A percentile compares a stretch with the other conserved stretches of the same genome.
Evolutionary conservation across 352 stramenopile genomes (phyloP).

Genomic region (Pythium coloratum): DNA sequence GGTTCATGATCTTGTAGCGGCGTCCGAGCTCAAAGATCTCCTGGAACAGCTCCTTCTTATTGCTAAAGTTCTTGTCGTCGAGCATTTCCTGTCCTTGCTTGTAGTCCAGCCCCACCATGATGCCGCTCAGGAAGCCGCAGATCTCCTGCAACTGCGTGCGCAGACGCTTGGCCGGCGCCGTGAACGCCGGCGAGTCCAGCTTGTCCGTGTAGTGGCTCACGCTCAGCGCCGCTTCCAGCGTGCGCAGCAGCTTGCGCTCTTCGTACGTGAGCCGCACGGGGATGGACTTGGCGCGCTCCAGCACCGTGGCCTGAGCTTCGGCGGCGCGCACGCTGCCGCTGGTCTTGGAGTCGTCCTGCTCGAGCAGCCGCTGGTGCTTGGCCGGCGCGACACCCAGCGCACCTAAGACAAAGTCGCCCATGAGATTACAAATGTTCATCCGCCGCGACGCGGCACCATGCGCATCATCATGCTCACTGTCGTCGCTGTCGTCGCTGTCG

Average conservation of each 20-base stretch:
- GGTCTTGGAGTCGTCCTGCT: slow-evolving; percentile 10
- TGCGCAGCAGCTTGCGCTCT: slow-evolving; percentile 92
- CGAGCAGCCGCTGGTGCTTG: slow-evolving; percentile 6
- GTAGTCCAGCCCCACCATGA: slow-evolving; percentile 92
- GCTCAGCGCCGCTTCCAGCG: slow-evolving; percentile 92
- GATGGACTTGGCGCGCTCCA: slow-evolving; percentile 95
- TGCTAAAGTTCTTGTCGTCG: slow-evolving; percentile 88
- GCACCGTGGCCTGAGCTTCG: slow-evolving; percentile 43
- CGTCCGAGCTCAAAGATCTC: slow-evolving; percentile 93
- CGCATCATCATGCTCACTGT: slow-evolving; percentile 35
- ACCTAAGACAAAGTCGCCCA: slow-evolving; percentile 86
- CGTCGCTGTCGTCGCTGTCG: slow-evolving; percentile 11
- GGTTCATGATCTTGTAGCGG: slow-evolving; percentile 99
- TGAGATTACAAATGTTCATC: slow-evolving; percentile 88
- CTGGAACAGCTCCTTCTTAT: slow-evolving; percentile 89
- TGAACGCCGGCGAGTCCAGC: slow-evolving; percentile 81
- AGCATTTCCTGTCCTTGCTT: slow-evolving; percentile 82
- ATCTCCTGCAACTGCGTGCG: slow-evolving; percentile 92
- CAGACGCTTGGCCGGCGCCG: slow-evolving; percentile 71
- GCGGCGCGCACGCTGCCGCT: slow-evolving; percentile 24
- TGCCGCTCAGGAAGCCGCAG: slow-evolving; percentile 86
- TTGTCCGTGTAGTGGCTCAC: slow-evolving; percentile 95
- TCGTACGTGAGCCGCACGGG: slow-evolving; percentile 94
- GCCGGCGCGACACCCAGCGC: slow-evolving; percentile 7
- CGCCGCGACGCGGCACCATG: slow-evolving; percentile 14